Percentiles rank a stretch among this genome's conserved stretches.
These are phyloP conservation scores for Ustilago hordei DNA, from an alignment of 1,284 basidiomycete species.

Conservation along the genomic window DNA sequence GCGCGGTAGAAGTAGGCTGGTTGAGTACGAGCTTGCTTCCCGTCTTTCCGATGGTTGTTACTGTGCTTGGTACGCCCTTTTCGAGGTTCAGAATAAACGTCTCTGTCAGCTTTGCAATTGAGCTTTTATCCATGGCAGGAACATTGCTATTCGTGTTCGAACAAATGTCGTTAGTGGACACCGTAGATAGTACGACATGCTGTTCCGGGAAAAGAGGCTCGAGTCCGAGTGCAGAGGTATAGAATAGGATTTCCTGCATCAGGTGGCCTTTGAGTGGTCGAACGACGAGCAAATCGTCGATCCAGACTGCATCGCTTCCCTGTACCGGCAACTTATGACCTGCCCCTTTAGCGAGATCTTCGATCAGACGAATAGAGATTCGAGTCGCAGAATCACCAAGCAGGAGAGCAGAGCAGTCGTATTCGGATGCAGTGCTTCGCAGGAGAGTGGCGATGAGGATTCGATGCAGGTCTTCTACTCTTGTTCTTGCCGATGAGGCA, in stretches of 20 bases:
- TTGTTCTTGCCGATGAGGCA: constrained; percentile 52
- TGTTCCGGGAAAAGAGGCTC: constrained; percentile 24
- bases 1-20: background rate
- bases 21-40: constrained; percentile 63
- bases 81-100: constrained; percentile 63
- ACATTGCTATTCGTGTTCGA: constrained; percentile 3
- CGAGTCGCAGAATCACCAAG: constrained; percentile 55
- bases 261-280: constrained; percentile 53
- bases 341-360: constrained; percentile 58
- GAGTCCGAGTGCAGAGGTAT: constrained; percentile 32
- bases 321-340: constrained; percentile 64
- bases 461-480: constrained; percentile 59
- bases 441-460: constrained; percentile 51
- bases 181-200: constrained; percentile 26
- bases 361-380: constrained; percentile 58
- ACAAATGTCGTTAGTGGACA: constrained; percentile 15
- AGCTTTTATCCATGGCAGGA: constrained; percentile 54
- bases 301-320: constrained; percentile 53
- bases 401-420: constrained; percentile 52
- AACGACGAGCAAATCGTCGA: constrained; percentile 53
- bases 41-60: constrained; percentile 61
- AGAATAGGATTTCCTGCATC: constrained; percentile 54
- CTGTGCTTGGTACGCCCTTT: constrained; percentile 62
- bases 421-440: constrained; percentile 34
- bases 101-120: constrained; percentile 58